Evolutionary conservation across 257 asterid genomes (phyloP).

Genomic region (Jasminum sambac): DNA sequence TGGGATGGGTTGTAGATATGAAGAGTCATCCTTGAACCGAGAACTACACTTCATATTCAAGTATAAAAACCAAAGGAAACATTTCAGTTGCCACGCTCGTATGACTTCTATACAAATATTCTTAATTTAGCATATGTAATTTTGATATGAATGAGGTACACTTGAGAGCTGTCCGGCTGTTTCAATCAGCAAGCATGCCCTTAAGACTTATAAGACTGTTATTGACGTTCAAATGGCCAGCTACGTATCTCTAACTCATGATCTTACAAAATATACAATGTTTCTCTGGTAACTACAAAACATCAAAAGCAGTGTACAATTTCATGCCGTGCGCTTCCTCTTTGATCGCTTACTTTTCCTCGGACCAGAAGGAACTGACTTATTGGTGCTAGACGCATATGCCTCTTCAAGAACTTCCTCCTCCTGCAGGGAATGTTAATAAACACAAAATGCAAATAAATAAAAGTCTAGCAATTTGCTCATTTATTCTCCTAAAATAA

Average conservation of each 20-base stretch:
- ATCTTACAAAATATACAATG: conserved; percentile 45
- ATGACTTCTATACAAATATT: not conserved
- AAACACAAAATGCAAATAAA: conserved; percentile 12
- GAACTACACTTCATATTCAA: not conserved
- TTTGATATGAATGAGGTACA: conserved; percentile 28
- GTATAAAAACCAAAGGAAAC: not conserved
- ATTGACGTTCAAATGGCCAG: conserved; percentile 51
- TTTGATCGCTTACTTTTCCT: conserved; percentile 87
- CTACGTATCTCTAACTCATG: conserved; percentile 46
- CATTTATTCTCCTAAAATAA: not conserved
- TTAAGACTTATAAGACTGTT: conserved; percentile 33
- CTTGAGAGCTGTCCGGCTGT: conserved; percentile 23
- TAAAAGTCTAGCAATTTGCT: not conserved
- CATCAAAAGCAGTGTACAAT: conserved; percentile 40
- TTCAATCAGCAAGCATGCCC: conserved; percentile 26
- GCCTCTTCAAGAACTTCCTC: conserved; percentile 75
- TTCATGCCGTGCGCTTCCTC: conserved; percentile 83
- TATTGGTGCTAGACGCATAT: conserved; percentile 55
- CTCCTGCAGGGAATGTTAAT: conserved; percentile 39
- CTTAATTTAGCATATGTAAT: conserved; percentile 9
- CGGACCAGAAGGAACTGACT: conserved; percentile 66
- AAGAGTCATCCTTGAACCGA: not conserved
- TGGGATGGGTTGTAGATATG: not conserved
- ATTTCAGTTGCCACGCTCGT: not conserved
- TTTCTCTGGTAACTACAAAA: conserved; percentile 43